These are phyloP conservation scores for Anethum foeniculum DNA, from an alignment of 140 eudicot species.

Conservation along the genomic window DNA sequence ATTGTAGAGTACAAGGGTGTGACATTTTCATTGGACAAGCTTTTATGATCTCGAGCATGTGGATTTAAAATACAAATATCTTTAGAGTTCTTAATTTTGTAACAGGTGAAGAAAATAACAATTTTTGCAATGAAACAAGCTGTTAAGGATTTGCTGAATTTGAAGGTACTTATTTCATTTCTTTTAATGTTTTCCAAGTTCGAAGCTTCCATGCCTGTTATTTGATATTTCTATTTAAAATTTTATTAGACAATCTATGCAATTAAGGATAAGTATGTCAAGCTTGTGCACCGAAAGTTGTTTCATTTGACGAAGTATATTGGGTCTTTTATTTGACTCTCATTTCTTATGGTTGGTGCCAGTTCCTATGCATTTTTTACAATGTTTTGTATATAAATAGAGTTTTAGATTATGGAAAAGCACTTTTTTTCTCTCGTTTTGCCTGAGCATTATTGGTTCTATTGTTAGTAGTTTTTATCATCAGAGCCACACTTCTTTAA, in stretches of 20 bases:
- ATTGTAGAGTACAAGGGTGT: no score
- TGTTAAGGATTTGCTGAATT: background rate
- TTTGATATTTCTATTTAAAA: background rate
- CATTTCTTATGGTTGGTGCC: background rate
- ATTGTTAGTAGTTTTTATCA: no score
- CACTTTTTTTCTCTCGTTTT: background rate
- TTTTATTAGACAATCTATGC: background rate
- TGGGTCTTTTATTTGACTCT: background rate
- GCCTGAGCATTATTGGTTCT: background rate
- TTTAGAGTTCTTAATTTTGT: background rate
- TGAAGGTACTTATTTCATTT: background rate
- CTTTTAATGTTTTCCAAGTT: background rate
- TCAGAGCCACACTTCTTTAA: no score
- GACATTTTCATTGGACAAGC: background rate
- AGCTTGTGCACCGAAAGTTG: background rate
- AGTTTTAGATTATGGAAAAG: background rate
- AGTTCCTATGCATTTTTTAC: background rate
- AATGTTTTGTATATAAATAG: background rate
- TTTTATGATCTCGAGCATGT: background rate
- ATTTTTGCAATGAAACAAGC: background rate
- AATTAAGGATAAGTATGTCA: background rate
- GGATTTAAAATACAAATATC: background rate
- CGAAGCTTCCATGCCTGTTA: background rate
- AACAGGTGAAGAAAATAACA: constrained; percentile 4
- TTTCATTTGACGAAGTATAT: background rate